Evolutionary conservation across 2,329 filamentous ascomycete species (phyloP), one percentile per base, ranked within the genome.

Genomic region (Aspergillus tubingensis): DNA sequence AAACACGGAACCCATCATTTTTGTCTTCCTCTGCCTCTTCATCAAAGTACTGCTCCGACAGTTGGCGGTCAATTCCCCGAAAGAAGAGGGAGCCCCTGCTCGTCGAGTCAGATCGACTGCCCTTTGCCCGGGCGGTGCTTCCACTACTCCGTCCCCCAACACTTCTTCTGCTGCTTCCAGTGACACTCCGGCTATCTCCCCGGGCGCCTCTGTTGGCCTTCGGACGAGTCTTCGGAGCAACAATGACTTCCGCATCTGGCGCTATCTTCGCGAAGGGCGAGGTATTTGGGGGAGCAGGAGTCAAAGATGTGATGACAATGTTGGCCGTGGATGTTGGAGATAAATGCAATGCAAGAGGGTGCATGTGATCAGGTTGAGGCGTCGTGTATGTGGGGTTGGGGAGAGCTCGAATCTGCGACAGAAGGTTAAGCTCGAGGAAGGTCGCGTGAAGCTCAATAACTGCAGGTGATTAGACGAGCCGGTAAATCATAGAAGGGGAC

Each of bases 271-370:
- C 92, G 73, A 99, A 99, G 0, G 91, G 84, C 1, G 86, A 84
- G 52, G 88, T 85, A 2, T 86, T 80, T 1, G 90, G 76, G 3
- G 88, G 87, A 0, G 87, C 81, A 1, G 95, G 95, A 1, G 89
- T 87, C n/a, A 99, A 81, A 1, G 91, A 92, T 6, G 91, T 87
- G 8, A 98, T 86, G 58, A 88, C 88, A 63, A 99, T 92, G 71
- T 93, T 97, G 8, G 95, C 96, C 2, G 94, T 96, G 3, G 94
- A 96, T 0, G 94, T 98, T 2, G 93, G 94, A 10, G 95, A 97
- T 0, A 99, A 84, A 74, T 99, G 95, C 19, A 99, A 83, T 1
- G 93, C 96, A 64, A 99, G 81, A 11, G 93, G 89, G 74, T 99
- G 93, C 27, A 87, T 80, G 38, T 82, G 80, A 13, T 86, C 80